phyloP scores from a whole-genome alignment of 257 asterid species.

The Pogostemon cablin region DNA sequence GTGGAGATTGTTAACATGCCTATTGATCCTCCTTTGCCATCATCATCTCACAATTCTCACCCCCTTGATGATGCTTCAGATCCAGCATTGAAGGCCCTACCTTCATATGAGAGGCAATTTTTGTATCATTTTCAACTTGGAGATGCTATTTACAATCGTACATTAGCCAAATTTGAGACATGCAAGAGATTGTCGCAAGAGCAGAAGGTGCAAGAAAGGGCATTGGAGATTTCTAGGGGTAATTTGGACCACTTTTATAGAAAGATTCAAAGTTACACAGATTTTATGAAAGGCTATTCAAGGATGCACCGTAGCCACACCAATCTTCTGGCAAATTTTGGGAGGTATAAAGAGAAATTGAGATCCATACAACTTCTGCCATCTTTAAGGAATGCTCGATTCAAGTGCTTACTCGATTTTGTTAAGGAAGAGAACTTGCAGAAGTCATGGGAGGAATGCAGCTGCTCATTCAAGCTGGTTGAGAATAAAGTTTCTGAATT shows the following conservation, averaged over 20 bases:
- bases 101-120: constrained; percentile 85
- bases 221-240: constrained; percentile 73
- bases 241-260: constrained; percentile 68
- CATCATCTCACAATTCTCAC: constrained; percentile 54
- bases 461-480: constrained; percentile 66
- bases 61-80: constrained; percentile 82
- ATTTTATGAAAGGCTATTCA: constrained; percentile 63
- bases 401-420: constrained; percentile 76
- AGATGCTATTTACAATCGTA: constrained; percentile 58
- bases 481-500: constrained; percentile 77
- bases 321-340: constrained; percentile 57
- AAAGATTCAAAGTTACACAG: constrained; percentile 57
- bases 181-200: constrained; percentile 68
- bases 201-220: constrained; percentile 84
- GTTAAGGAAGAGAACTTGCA: constrained; percentile 77
- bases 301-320: constrained; percentile 68
- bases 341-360: constrained; percentile 72
- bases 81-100: constrained; percentile 80
- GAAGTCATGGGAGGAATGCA: constrained; percentile 74
- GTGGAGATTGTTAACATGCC: constrained; percentile 54
- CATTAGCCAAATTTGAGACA: constrained; percentile 50
- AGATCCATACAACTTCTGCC: constrained; percentile 64
- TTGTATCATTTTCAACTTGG: constrained; percentile 74
- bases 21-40: constrained; percentile 57
- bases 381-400: constrained; percentile 51